Conservation (phyloP, 805 yeast genomes). For the Candida fluviatilis region DNA sequence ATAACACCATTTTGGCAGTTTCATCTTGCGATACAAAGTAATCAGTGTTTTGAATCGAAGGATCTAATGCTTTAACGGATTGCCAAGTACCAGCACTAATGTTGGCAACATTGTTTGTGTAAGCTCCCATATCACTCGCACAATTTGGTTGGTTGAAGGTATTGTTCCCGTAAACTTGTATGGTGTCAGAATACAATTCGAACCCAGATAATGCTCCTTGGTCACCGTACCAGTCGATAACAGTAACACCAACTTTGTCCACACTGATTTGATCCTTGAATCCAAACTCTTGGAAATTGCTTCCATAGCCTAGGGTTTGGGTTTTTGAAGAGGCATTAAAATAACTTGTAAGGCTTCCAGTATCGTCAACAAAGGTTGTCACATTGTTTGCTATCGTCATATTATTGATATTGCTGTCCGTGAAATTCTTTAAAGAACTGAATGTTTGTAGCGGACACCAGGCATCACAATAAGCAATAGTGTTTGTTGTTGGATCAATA, state of each 20-base stretch:
- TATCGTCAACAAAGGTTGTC: constrained; percentile 21
- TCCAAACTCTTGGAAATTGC: constrained; percentile 73
- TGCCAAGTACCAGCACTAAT: constrained; percentile 26
- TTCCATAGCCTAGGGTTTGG: constrained; percentile 38
- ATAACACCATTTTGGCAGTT: constrained; percentile 44
- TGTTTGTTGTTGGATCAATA: constrained; percentile 65
- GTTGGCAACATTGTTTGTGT: constrained; percentile 20
- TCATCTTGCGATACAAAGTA: constrained; percentile 30
- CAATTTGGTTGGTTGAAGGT: constrained; percentile 68
- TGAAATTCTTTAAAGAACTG: constrained; percentile 26
- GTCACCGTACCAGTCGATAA: constrained; percentile 64
- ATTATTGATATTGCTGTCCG: constrained; percentile 19
- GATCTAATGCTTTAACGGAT: constrained; percentile 17
- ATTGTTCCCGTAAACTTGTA: constrained; percentile 70
- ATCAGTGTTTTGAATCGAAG: constrained; percentile 23
- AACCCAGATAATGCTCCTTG: constrained; percentile 70
- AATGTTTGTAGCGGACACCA: constrained; percentile 70
- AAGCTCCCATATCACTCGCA: constrained; percentile 21
- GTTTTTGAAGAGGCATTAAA: constrained; percentile 30
- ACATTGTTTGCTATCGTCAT: constrained; percentile 31
- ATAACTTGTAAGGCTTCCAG: constrained; percentile 33
- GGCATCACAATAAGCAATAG: constrained; percentile 71
- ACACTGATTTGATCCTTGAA: constrained; percentile 68
- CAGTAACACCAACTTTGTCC: constrained; percentile 55
- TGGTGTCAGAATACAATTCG: constrained; percentile 59